Evolutionary conservation across 805 yeast genomes (phyloP), one percentile per base, ranked within the genome.

Genomic region (Metschnikowia continentalis): DNA sequence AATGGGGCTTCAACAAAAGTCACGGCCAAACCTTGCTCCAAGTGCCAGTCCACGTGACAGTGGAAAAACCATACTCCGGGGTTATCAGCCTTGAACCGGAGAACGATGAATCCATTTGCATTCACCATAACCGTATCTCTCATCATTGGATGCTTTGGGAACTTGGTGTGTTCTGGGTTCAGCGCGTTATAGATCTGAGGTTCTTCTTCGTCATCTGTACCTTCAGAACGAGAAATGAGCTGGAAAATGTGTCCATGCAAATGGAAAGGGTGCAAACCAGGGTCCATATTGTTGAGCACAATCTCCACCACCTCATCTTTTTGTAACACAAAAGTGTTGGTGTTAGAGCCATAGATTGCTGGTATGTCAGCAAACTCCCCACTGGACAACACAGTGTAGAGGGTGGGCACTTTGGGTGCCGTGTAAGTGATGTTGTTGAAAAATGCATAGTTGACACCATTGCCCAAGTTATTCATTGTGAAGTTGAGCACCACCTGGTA

Each of bases 11-110:
- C 95, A 39, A 87, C 73, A 35, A 87, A 78, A 1, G 81, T 80
- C 47, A 86, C 73, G 6, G 91, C 91, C 49, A 87, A 74, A 30
- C 95, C 95, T 70, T 87, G 94, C 58, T 82, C 85, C 65, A 87
- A 78, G 69, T 87, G 95, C 86, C 90, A 87, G 61, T 87, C 92
- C 49, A 87, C 80, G 63, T 88, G 96, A 69, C 97, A 90, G 66
- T 90, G 97, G 83, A 90, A 87, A 54, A 86, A 81, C 97, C 97
- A 91, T 23, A 90, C 84, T 51, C 97, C 97, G 2, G 97, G 96
- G 61, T 91, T 90, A 61, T 86, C 82, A 11, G 96, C 90, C 59
- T 72, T 78, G 67, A 89, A 89, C 57, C 97, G 74, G 32, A 83
- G 62, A 15, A 84, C 90, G 46, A 83, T 66, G 64, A 82, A 79